A percentile compares a stretch with the other conserved stretches of the same genome.
Evolutionary conservation across 352 stramenopile genomes (phyloP).

Genomic region (Phytophthora boehmeriae): DNA sequence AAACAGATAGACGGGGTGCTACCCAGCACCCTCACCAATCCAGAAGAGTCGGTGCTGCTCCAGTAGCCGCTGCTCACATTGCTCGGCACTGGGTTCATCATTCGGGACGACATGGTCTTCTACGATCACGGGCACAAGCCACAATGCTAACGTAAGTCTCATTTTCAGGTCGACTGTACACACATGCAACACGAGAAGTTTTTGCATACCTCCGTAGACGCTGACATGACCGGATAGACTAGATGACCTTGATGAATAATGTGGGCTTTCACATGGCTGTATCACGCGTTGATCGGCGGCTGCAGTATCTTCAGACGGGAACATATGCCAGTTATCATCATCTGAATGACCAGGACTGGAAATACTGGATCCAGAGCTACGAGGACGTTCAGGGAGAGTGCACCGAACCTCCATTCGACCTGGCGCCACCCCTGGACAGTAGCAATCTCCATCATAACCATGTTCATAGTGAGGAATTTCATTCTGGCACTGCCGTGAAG

Average conservation of each 20-base stretch:
- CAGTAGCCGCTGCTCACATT: constrained; percentile 54
- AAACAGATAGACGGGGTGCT: neutral
- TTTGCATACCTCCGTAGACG: constrained; percentile 49
- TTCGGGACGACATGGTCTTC: constrained; percentile 37
- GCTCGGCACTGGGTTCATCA: constrained; percentile 32
- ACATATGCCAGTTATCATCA: constrained; percentile 35
- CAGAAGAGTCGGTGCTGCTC: constrained; percentile 79
- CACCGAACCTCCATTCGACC: constrained; percentile 20
- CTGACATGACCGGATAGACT: constrained; percentile 61
- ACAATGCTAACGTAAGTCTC: constrained; percentile 29
- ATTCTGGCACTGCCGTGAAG: constrained; percentile 33
- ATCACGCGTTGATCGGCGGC: constrained; percentile 18
- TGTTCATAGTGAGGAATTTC: constrained; percentile 34
- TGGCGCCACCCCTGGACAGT: constrained; percentile 33
- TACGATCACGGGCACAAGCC: constrained; percentile 29
- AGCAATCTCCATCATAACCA: constrained; percentile 38
- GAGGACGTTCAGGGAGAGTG: constrained; percentile 4
- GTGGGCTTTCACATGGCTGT: constrained; percentile 55
- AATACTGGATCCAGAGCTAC: constrained; percentile 30
- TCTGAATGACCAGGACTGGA: constrained; percentile 38
- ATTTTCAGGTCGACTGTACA: constrained; percentile 19
- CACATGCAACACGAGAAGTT: constrained; percentile 15
- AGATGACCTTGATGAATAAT: constrained; percentile 73
- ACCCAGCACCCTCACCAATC: constrained; percentile 69
- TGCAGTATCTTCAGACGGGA: constrained; percentile 19